Evolutionary conservation across 1,139 yeast genomes (phyloP), one percentile per base, ranked within the genome.

Genomic region (Kazachstania sp.): DNA sequence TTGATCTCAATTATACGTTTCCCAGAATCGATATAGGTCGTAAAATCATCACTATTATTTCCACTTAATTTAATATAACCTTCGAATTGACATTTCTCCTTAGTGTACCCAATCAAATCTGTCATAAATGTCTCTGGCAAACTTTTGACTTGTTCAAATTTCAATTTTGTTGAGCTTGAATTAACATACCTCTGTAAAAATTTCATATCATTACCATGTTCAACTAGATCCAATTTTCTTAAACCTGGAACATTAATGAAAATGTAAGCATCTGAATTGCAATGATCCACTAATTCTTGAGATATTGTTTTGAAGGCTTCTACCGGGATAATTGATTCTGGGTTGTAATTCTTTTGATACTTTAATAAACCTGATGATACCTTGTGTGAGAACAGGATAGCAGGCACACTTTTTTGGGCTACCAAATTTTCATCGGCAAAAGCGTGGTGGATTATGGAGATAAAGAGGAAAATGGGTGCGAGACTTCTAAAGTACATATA

Each of bases 211-310:
- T 71, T 57, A 18, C 58, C 64, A 47, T 62, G 60, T 30, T 70
- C 69, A 23, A 70, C 69, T 50, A 86, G 69, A 63, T 86, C 95
- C n/a, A 67, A 66, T 44, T 73, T 67, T 2, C 65, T 64, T 46
- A 86, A 63, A 0, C 94, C 94, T 0, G 95, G 95, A 41, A 78
- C 79, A 57, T 84, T 77, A 1, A 86, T 71, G 15, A 86, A 64
- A 2, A 87, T 58, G 55, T 83, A 84, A 0, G 82, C 84, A 60
- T 86, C 85, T 0, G 90, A 77, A 1, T 80, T 68, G 59, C 95
- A 87, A 39, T 73, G 71, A 2, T 79, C 77, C 13, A 81, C 65
- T 37, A 79, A 62, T 47, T 75, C 70, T 45, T 73, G 71, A 15
- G 80, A 59, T 50, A 80, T 60, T 41, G 70, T 71, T 34, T 73